Evolutionary conservation across 2,329 filamentous ascomycete genomes (phyloP).

Genomic region (Xylariaceae sp.): DNA sequence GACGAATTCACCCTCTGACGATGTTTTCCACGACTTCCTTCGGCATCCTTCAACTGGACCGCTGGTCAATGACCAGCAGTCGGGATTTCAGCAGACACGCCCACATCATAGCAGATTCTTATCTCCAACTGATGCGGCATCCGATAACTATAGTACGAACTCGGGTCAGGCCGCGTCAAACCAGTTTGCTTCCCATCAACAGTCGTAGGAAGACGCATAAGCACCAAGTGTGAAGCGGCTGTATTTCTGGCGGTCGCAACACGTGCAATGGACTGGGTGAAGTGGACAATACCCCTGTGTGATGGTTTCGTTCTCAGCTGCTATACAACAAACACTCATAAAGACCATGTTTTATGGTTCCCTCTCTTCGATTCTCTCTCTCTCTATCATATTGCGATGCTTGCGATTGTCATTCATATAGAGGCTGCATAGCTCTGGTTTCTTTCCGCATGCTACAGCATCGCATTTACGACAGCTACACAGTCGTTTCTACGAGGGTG

Average conservation of each 20-base stretch:
- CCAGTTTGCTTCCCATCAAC: conserved; percentile 24
- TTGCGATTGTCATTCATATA: conserved; percentile 14
- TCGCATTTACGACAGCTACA: conserved; percentile 3
- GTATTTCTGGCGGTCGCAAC: neutral
- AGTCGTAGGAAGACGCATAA: conserved; percentile 22
- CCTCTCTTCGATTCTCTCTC: conserved; percentile 4
- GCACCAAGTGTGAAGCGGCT: conserved; percentile 11
- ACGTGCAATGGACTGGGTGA: neutral
- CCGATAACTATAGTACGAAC: conserved; percentile 22
- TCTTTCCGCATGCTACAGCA: neutral
- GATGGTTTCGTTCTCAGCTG: neutral
- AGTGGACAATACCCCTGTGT: neutral
- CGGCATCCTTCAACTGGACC: neutral
- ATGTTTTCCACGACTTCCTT: conserved; percentile 12
- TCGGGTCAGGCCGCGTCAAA: conserved; percentile 17
- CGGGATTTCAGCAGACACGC: conserved; percentile 21
- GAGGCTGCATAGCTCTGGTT: conserved; percentile 10
- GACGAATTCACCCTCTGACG: conserved; percentile 15
- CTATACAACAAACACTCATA: neutral
- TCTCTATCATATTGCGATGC: neutral
- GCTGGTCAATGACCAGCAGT: conserved; percentile 17
- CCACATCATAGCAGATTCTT: conserved; percentile 14
- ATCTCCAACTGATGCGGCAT: conserved; percentile 21
- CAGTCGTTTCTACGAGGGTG: neutral
- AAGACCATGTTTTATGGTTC: neutral